These are phyloP conservation scores for Orychophragmus violaceus DNA, from an alignment of 345 rosid genomes.

Conservation along the genomic window DNA sequence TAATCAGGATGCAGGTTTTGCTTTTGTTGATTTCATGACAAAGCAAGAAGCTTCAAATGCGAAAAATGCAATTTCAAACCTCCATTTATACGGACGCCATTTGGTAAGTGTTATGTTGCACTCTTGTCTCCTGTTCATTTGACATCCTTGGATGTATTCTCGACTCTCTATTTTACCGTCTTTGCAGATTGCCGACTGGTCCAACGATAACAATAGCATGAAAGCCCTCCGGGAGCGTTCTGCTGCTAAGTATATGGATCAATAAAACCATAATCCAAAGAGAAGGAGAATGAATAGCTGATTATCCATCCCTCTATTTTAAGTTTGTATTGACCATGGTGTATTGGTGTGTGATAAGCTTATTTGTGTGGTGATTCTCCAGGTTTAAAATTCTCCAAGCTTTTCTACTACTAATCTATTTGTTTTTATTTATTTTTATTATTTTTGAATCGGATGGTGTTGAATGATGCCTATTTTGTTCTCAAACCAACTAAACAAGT, in stretches of 20 bases:
- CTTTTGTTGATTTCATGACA: constrained; percentile 76
- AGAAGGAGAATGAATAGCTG: no score
- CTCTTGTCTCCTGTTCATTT: neutral
- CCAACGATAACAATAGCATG: constrained; percentile 83
- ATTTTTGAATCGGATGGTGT: no score
- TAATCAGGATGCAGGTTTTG: constrained; percentile 59
- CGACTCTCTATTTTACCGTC: neutral
- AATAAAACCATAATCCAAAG: no score
- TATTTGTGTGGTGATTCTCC: no score
- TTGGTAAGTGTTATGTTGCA: constrained; percentile 44
- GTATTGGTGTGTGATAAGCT: no score
- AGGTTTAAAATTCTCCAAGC: no score
- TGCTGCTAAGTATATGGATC: constrained; percentile 68
- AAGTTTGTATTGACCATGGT: no score
- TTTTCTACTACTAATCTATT: no score
- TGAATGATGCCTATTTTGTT: no score
- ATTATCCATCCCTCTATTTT: no score
- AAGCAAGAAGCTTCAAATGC: constrained; percentile 91
- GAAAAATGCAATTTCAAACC: constrained; percentile 53
- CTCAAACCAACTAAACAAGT: no score
- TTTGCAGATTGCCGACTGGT: constrained; percentile 71
- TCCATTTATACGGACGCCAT: constrained; percentile 87
- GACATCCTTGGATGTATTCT: neutral
- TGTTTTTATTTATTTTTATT: no score
- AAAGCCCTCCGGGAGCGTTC: constrained; percentile 78